Conservation (phyloP, 768 basidiomycete genomes). For the Hygrocybe punicea region DNA sequence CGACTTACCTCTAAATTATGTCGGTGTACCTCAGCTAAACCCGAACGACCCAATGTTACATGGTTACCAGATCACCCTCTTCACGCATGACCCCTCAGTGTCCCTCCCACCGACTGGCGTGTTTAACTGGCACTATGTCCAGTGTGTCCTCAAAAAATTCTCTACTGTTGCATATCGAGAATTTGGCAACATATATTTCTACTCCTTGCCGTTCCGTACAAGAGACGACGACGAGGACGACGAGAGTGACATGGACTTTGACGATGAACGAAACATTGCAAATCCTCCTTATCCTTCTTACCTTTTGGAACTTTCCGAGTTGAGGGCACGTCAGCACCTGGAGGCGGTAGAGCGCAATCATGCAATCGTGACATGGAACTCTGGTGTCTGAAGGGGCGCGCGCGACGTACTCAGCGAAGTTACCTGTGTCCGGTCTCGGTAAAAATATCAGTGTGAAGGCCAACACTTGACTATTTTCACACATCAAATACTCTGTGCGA, state of each 20-base stretch:
- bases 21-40: slow-evolving; percentile 5
- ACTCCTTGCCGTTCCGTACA: slow-evolving; percentile 13
- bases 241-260: slow-evolving; percentile 17
- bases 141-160: slow-evolving; percentile 19
- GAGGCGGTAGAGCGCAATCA: slow-evolving; percentile 13
- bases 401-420: too few species aligned
- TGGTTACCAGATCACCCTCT: slow-evolving; percentile 14
- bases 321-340: slow-evolving; percentile 13
- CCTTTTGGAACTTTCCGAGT: slow-evolving; percentile 18
- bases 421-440: too few species aligned
- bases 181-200: slow-evolving; percentile 13
- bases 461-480: too few species aligned
- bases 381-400: too few species aligned
- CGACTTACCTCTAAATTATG: slow-evolving; percentile 1
- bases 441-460: too few species aligned
- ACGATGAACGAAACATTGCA: slow-evolving; percentile 16
- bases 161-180: slow-evolving; percentile 11
- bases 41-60: slow-evolving; percentile 7
- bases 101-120: slow-evolving; percentile 13
- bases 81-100: slow-evolving; percentile 10
- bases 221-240: slow-evolving; percentile 15
- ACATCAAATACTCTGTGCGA: too few species aligned
- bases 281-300: slow-evolving; percentile 22
- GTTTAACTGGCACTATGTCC: slow-evolving; percentile 18
- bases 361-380: slow-evolving; percentile 3